Evolutionary conservation across 208 protist genomes (phyloP), one percentile per base, ranked within the genome.

Genomic region (Wallacemonas sp.): DNA sequence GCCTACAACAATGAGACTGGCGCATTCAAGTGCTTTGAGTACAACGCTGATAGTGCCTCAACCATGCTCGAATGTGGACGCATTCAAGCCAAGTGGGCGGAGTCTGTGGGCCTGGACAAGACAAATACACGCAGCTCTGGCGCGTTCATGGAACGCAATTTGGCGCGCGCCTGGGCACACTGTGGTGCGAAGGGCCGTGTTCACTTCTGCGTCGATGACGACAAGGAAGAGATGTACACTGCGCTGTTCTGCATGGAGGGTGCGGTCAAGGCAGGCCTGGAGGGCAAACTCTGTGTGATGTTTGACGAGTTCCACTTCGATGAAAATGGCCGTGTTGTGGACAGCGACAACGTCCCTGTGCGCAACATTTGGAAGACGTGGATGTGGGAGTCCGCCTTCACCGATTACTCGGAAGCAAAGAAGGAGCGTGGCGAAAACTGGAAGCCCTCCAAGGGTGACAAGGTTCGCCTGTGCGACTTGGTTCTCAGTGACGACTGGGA

Each of bases 41-140:
- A 96, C 81, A 96, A 96, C 75, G 91, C 91, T 5, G 91, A 96
- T 62, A 96, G 91, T 72, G 88, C 91, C 21, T 90, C 86, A 4
- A 92, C 86, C 53, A 71, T 96, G 53, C 69, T 96, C 45, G 91
- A 96, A 70, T 94, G 88, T 66, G 91, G 76, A 36, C 79, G 76
- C 51, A 90, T 96, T 67, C 91, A 96, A 70, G 62, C 86, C 51
- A 94, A 96, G 74, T 96, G 91, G 89, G 88, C 83, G 9, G 54
- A 86, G 39, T 82, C 75, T 19, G 72, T 93, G 34, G 88, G 87
- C n/a, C 39, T 96, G 42, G 67, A 75, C 42, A 73, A 65, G 65
- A 60, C 66, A 17, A 76, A 81, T 46, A 87, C 81, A 9, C 75
- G 85, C 51, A 75, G 75, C 74, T 79, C 79, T 8, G 91, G 91